Base-by-base conservation (phyloP, 306 rosid species). In the Corylus americana region DNA sequence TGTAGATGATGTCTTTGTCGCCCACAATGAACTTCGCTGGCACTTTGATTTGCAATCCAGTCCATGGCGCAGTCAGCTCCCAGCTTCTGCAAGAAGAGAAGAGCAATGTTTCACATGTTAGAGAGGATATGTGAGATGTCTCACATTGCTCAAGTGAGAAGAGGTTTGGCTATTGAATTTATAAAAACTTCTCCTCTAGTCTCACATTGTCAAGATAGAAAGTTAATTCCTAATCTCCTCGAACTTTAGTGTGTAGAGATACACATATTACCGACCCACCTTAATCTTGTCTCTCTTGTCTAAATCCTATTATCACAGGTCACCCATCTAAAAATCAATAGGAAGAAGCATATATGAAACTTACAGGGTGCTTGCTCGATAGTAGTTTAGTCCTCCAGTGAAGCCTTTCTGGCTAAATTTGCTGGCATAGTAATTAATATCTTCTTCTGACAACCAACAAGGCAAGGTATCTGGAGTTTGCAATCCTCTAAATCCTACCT, bases 341-440 rank as follows among this genome's bases (percentile, higher is more conserved):
- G 31, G 1, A 47, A 67, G 1, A 45, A 27, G 58, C 80, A 82
- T 31, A 31, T 31, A 31, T 79, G 79, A 80, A 80, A 78, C 88
- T 44, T 82, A 94, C 94, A 89, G 71, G 75, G 86, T 62, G 4
- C 84, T 0, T 7, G 93, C 92, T 10, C 93, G 91, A 77, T 94
- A 94, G 53, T 90, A 92, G 82, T 92, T 94, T 72, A 90, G 78
- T 58, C 96, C 96, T 4, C 98, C 94, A 0, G 93, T 89, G 79
- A 92, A 94, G 70, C 96, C 98, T 35, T 61, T 89, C 81, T 87
- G 82, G 58, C 82, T 77, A 87, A 84, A 92, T 78, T 89, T 89
- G 79, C 49, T 77, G 49, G 83, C 94, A 79, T 74, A 89, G 62
- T 87, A 89, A 45, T 78, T 80, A 77, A 91, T 42, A 79, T 90